These are phyloP conservation scores for Oryza australiensis DNA, from an alignment of 176 grass and related monocot species.

Conservation along the genomic window DNA sequence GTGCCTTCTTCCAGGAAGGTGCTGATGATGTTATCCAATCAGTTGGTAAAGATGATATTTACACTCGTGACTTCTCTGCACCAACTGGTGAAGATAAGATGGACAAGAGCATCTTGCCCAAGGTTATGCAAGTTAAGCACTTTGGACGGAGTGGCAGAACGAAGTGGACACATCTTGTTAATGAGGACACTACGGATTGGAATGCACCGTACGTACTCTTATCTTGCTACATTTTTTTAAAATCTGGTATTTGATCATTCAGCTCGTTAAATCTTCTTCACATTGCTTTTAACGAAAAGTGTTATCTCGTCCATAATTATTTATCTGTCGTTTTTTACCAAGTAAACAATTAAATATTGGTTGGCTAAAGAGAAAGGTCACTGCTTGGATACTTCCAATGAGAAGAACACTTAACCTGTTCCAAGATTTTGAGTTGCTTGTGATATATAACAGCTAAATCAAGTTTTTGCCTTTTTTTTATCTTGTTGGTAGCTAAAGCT, in stretches of 20 bases:
- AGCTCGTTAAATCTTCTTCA: background rate
- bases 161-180: slow-evolving; percentile 98
- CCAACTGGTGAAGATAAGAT: slow-evolving; percentile 94
- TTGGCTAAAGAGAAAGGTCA: background rate
- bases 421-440: background rate
- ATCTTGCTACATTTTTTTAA: background rate
- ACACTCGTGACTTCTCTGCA: slow-evolving; percentile 74
- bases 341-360: slow-evolving; percentile 38
- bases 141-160: slow-evolving; percentile 95
- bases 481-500: background rate
- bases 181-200: slow-evolving; percentile 97
- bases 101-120: slow-evolving; percentile 95
- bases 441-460: background rate
- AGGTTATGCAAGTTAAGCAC: slow-evolving; percentile 99
- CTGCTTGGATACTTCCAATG: background rate
- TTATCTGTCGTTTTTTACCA: background rate
- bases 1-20: slow-evolving; percentile 83
- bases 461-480: background rate
- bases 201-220: slow-evolving; percentile 80
- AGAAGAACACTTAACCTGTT: background rate
- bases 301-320: slow-evolving; percentile 4
- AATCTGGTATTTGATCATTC: background rate
- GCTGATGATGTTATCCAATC: slow-evolving; percentile 64
- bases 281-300: background rate
- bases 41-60: slow-evolving; percentile 65